phyloP scores from a whole-genome alignment of 371 early-diverging fungal species.

The Saksenaea vasiformis region DNA sequence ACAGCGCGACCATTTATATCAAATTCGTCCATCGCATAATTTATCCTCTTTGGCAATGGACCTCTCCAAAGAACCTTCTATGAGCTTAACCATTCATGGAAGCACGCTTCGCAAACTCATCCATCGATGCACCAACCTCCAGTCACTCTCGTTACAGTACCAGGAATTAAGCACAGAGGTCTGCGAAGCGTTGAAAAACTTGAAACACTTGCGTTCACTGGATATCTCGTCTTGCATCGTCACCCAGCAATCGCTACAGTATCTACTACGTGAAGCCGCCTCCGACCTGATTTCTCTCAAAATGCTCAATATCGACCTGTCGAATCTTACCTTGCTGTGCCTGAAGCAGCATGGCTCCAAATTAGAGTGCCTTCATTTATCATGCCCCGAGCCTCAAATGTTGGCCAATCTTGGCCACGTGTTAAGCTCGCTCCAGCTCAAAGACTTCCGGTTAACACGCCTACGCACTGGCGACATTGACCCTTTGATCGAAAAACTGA shows the following conservation, averaged over 20 bases:
- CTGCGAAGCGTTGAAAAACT: constrained; percentile 9
- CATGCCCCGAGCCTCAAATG: constrained; percentile 25
- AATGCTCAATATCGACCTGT: constrained; percentile 44
- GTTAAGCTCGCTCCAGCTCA: constrained; percentile 13
- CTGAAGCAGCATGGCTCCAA: constrained; percentile 21
- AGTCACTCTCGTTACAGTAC: constrained; percentile 33
- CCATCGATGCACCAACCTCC: constrained; percentile 5
- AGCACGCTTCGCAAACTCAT: constrained; percentile 17
- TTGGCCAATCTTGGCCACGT: constrained; percentile 22
- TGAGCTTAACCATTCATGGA: constrained; percentile 25
- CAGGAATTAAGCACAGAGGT: constrained; percentile 23
- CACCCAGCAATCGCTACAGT: constrained; percentile 27
- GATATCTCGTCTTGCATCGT: constrained; percentile 44
- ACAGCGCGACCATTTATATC: constrained; percentile 43
- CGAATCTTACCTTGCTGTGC: constrained; percentile 27
- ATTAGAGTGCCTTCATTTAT: constrained; percentile 34
- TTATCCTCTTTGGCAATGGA: constrained; percentile 38
- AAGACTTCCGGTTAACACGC: constrained; percentile 44
- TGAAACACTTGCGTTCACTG: constrained; percentile 24
- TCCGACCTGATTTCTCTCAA: constrained; percentile 26
- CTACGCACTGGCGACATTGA: constrained; percentile 31
- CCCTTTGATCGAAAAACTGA: constrained; percentile 17
- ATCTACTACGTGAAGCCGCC: constrained; percentile 22
- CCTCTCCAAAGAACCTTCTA: constrained; percentile 25
- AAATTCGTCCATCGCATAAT: constrained; percentile 39